Conservation (phyloP, 495 filamentous ascomycete species). For the Cairneyella variabilis region DNA sequence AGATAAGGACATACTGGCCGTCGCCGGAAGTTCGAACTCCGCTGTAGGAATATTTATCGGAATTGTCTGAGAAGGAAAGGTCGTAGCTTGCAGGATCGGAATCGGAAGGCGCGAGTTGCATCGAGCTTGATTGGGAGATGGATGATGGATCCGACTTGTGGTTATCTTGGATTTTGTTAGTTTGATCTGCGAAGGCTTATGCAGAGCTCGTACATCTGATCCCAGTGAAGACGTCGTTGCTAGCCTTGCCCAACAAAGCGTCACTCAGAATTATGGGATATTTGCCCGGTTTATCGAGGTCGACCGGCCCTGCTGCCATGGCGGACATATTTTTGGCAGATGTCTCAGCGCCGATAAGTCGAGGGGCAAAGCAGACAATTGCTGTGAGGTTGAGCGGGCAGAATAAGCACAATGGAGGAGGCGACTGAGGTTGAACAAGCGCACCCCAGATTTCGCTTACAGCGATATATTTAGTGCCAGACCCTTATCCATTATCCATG, state of each 20-base stretch:
- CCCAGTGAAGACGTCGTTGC: constrained; percentile 49
- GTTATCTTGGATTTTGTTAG: constrained; percentile 39
- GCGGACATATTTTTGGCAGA: background rate
- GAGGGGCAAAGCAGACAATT: too few relatives aligned
- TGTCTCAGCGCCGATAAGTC: background rate
- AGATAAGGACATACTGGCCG: constrained; percentile 50
- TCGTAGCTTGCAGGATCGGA: constrained; percentile 30
- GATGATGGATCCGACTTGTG: constrained; percentile 41
- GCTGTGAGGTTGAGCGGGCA: too few relatives aligned
- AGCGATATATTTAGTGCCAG: too few relatives aligned
- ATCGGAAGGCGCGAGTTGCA: constrained; percentile 40
- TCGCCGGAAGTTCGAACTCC: constrained; percentile 45
- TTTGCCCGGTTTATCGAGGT: constrained; percentile 38
- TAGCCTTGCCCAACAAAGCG: constrained; percentile 45
- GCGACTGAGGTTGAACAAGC: too few relatives aligned
- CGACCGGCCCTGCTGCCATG: constrained; percentile 13
- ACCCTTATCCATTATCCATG: too few relatives aligned
- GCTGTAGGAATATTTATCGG: constrained; percentile 45
- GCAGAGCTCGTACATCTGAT: constrained; percentile 41
- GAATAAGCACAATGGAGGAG: too few relatives aligned
- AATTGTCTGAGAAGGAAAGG: constrained; percentile 38
- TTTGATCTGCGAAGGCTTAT: background rate
- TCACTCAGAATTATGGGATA: constrained; percentile 55
- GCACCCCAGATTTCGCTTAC: too few relatives aligned
- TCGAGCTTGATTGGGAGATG: constrained; percentile 38